A percentile compares a stretch with the other conserved stretches of the same genome.
Evolutionary conservation across 164 flowering plant genomes (phyloP).

Genomic region (Magnolia officinalis): DNA sequence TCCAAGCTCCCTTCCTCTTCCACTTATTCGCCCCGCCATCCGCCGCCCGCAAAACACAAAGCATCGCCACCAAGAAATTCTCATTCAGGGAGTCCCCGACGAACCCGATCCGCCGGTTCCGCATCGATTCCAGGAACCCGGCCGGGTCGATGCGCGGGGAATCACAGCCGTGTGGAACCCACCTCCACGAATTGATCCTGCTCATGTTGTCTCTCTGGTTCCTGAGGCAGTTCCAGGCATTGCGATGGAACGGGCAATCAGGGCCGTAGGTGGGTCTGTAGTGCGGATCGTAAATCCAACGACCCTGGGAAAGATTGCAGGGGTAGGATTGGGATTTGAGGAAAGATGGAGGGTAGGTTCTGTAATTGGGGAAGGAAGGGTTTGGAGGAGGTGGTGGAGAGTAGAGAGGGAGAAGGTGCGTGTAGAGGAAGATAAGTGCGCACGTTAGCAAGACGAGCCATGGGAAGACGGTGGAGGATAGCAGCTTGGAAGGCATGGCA

Average conservation of each 20-base stretch:
- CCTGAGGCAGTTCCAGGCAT: conserved; percentile 85
- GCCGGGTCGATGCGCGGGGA: conserved; percentile 51
- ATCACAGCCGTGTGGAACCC: conserved; percentile 66
- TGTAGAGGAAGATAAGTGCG: conserved; percentile 47
- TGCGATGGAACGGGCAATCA: conserved; percentile 80
- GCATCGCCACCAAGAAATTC: conserved; percentile 70
- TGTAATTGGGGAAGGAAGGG: conserved; percentile 7
- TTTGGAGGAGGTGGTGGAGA: conserved; percentile 11
- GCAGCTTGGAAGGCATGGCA: conserved; percentile 44
- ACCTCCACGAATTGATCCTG: conserved; percentile 75
- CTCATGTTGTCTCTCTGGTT: conserved; percentile 77
- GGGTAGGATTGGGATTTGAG: background rate
- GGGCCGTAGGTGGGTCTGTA: conserved; percentile 54
- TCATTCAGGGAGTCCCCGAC: conserved; percentile 95
- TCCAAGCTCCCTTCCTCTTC: conserved; percentile 97
- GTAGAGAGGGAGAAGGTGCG: conserved; percentile 37
- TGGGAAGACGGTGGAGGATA: conserved; percentile 33
- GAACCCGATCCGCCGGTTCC: conserved; percentile 71
- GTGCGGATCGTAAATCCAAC: conserved; percentile 50
- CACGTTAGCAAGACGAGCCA: conserved; percentile 38
- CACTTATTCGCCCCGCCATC: conserved; percentile 77
- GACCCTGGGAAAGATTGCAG: conserved; percentile 69
- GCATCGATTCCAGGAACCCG: conserved; percentile 56
- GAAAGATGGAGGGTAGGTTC: conserved; percentile 2
- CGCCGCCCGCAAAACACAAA: conserved; percentile 64